Base-by-base conservation (phyloP, 2,329 filamentous ascomycete species). In the Aspergillus thermomutatus region DNA sequence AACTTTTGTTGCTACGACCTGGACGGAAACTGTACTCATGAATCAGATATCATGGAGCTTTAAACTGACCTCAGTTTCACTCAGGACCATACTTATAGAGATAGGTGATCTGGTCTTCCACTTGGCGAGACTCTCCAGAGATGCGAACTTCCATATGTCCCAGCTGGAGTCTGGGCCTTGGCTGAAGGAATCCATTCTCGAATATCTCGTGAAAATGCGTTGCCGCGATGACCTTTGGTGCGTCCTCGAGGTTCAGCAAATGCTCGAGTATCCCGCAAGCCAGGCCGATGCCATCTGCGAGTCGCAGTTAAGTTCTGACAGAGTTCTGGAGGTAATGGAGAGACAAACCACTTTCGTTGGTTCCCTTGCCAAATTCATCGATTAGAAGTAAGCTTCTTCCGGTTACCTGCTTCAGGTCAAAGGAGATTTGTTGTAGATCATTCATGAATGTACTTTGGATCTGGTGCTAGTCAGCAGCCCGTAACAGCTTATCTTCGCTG, bases 301-400 rank as follows among this genome's bases (percentile, higher is more conserved):
- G 26, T 8, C 46, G 46, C 7, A 9, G 55, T 46, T 23, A 23
- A 46, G 9, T 7, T 3, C 19, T 19, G 19, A 10, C 10, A 21
- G 28, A 41, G 8, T 19, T 3, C 5, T 41, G 10, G 4, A 19
- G 46, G 25, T 3, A 5, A 11, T 25, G 34, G 27, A 40, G 21
- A 41, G 17, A 63, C 65, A 40, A 47, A 79, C 79, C 80, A 57
- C 79, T 80, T 11, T 82, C 81, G 57, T 86, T 83, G 0, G 86
- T 88, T 2, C 86, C 87, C 70, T 88, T 89, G 1, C 87, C 86
- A 66, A 99, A 97, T 68, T 99, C 94, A 66, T 99, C 94, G 47
- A 97, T 85, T n/a, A 99, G 79, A 1, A 99, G 72, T 5, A 99
- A 78, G 67, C 90, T 97, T 49, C 85, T 83, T 11, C 83, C 79